Conservation (phyloP, 495 filamentous ascomycete species). For the Aspergillus bridgeri region DNA sequence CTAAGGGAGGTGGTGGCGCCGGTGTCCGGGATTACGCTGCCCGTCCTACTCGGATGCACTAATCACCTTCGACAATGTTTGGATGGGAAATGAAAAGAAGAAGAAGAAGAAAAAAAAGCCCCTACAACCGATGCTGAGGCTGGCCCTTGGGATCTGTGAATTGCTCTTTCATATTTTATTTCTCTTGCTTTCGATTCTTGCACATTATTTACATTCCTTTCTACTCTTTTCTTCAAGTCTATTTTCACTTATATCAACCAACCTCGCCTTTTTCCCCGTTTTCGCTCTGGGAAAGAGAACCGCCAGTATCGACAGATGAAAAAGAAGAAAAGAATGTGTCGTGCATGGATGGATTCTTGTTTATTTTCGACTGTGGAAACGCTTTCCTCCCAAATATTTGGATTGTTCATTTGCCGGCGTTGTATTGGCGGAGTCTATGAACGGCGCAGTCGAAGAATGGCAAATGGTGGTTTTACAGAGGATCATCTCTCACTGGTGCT, state of each 20-base stretch:
- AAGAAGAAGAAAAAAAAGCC: no score
- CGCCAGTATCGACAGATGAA: conserved; percentile 6
- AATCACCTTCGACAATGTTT: neutral
- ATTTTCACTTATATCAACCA: conserved; percentile 4
- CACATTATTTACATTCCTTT: conserved; percentile 37
- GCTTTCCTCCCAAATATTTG: conserved; percentile 13
- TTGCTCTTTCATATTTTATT: neutral
- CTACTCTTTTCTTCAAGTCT: conserved; percentile 10
- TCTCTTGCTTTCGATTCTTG: conserved; percentile 27
- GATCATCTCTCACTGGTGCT: conserved; percentile 8
- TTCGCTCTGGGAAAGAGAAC: neutral
- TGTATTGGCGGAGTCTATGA: conserved; percentile 23
- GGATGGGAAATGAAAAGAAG: neutral
- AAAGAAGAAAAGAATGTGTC: conserved; percentile 10
- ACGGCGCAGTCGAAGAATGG: conserved; percentile 25
- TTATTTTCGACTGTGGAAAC: conserved; percentile 6
- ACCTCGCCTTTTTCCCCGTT: neutral
- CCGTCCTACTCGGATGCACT: neutral
- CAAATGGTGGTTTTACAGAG: conserved; percentile 18
- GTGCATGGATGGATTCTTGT: conserved; percentile 9
- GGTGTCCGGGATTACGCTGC: conserved; percentile 31
- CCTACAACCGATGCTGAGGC: conserved; percentile 21
- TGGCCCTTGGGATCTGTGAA: conserved; percentile 24
- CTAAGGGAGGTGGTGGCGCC: conserved; percentile 42
- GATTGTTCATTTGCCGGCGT: conserved; percentile 26